These are phyloP conservation scores for Fomitopsis pinicola DNA, from an alignment of 1,284 basidiomycete genomes.

Conservation along the genomic window DNA sequence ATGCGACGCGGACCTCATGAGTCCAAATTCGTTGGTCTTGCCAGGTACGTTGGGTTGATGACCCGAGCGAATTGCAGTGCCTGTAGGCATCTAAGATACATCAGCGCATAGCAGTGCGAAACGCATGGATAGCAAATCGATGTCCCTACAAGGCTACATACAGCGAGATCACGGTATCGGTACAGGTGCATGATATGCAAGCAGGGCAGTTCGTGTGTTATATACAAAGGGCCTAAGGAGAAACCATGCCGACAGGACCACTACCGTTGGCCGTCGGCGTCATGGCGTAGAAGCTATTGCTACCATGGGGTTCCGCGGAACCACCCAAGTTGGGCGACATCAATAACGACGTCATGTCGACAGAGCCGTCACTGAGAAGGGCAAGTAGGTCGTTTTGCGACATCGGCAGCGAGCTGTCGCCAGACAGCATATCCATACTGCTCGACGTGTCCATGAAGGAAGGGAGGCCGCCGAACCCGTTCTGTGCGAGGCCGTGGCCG, in stretches of 20 bases:
- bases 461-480: constrained; percentile 21
- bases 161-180: not conserved
- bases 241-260: constrained; percentile 9
- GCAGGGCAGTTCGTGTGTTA: not conserved
- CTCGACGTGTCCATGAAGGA: constrained; percentile 27
- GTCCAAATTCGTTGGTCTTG: no score
- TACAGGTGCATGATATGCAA: not conserved
- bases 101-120: not conserved
- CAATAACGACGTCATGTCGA: constrained; percentile 29
- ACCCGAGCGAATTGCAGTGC: no score
- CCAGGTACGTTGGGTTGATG: no score
- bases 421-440: constrained; percentile 15
- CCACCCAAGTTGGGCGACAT: constrained; percentile 21
- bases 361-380: constrained; percentile 29
- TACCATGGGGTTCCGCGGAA: constrained; percentile 1
- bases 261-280: constrained; percentile 5
- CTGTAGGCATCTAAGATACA: no score
- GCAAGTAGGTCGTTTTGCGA: constrained; percentile 31
- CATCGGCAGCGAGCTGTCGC: constrained; percentile 22
- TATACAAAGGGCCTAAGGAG: constrained; percentile 1
- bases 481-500: constrained; percentile 17
- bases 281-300: constrained; percentile 5
- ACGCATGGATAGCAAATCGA: not conserved
- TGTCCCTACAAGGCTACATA: not conserved
- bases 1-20: no score